These are phyloP conservation scores for Leptosphaerulina australis DNA, from an alignment of 2,329 filamentous ascomycete species.

Conservation along the genomic window DNA sequence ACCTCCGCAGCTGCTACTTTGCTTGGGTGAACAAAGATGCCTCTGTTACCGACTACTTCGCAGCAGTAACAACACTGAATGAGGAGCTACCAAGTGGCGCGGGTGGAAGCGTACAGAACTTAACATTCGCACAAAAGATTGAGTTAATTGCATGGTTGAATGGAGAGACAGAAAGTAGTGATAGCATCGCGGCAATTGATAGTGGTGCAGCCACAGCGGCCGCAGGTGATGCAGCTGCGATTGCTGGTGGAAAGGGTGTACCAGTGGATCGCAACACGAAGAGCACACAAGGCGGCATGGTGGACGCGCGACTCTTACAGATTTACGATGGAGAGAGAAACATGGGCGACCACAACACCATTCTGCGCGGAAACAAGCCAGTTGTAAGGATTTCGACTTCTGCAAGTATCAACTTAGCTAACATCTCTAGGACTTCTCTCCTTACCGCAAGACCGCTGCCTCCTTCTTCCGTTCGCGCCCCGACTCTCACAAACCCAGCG, in stretches of 20 bases:
- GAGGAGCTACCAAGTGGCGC: constrained; percentile 69
- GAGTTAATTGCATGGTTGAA: constrained; percentile 94
- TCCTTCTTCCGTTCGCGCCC: constrained; percentile 69
- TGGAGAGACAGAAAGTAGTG: constrained; percentile 78
- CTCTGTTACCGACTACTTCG: constrained; percentile 88
- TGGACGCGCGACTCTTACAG: constrained; percentile 78
- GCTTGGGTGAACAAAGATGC: constrained; percentile 94
- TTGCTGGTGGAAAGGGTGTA: constrained; percentile 56
- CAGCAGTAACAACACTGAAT: constrained; percentile 79
- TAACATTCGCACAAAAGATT: constrained; percentile 88
- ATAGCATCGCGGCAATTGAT: constrained; percentile 86
- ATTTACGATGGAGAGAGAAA: constrained; percentile 91
- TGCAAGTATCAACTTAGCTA: constrained; percentile 17
- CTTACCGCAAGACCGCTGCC: constrained; percentile 84
- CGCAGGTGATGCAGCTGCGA: constrained; percentile 59
- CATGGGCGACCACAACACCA: constrained; percentile 90
- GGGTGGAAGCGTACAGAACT: constrained; percentile 76
- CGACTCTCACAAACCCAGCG: constrained; percentile 48
- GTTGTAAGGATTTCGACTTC: constrained; percentile 63
- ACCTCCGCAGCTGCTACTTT: constrained; percentile 94
- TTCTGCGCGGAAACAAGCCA: constrained; percentile 84
- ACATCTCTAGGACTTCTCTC: constrained; percentile 79
- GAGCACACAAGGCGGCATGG: constrained; percentile 53
- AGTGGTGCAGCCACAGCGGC: constrained; percentile 59
- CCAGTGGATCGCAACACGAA: constrained; percentile 48